These are phyloP conservation scores for Austroboletus niveus DNA, from an alignment of 1,284 basidiomycete species.

Conservation along the genomic window DNA sequence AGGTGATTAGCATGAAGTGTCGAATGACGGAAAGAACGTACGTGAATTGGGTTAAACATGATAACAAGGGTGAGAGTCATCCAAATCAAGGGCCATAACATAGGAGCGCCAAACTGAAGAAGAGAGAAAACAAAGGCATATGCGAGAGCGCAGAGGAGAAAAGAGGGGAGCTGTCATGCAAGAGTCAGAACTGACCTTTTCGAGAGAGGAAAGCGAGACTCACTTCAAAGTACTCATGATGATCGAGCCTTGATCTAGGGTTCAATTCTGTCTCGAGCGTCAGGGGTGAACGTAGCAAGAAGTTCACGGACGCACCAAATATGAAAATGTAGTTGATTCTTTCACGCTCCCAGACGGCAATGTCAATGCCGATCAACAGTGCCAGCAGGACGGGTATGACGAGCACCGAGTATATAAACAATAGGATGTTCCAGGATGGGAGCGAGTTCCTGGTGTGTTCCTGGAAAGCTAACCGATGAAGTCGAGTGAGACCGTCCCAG, in stretches of 20 bases:
- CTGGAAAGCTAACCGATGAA: conserved; percentile 50
- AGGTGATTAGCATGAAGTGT: not conserved
- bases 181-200: not conserved
- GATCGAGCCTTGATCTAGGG: conserved; percentile 75
- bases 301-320: conserved; percentile 55
- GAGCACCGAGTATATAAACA: conserved; percentile 79
- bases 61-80: conserved; percentile 61
- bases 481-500: not conserved
- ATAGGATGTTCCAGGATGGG: conserved; percentile 71
- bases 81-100: conserved; percentile 85
- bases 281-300: not conserved
- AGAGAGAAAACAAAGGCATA: conserved; percentile 88
- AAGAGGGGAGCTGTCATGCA: conserved; percentile 64
- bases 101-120: conserved; percentile 50
- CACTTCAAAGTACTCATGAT: conserved; percentile 82
- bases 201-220: conserved; percentile 5
- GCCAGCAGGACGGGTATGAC: conserved; percentile 77
- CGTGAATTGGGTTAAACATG: conserved; percentile 75
- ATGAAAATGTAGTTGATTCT: conserved; percentile 93
- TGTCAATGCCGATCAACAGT: conserved; percentile 78
- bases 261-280: conserved; percentile 62
- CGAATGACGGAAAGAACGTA: conserved; percentile 39
- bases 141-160: conserved; percentile 73
- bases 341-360: conserved; percentile 73
- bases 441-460: conserved; percentile 54